Evolutionary conservation across 108 stramenopile genomes (phyloP), one percentile per base, ranked within the genome.

Genomic region (Parietichytrium sp.): DNA sequence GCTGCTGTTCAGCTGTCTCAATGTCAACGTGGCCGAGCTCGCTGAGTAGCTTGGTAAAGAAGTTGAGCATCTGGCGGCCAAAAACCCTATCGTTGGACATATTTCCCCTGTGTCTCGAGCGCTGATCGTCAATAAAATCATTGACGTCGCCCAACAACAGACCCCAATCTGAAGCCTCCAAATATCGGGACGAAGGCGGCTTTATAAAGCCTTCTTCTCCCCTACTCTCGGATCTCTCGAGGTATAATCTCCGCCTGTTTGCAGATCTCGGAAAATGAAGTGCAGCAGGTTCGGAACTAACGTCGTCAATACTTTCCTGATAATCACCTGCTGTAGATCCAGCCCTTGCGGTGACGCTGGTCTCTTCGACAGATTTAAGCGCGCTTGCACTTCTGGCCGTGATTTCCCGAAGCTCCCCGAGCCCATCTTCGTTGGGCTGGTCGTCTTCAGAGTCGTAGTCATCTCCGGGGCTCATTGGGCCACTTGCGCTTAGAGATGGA

Each of bases 61-160:
- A 72, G 33, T 72, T 72, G 38, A 72, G 36, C 61, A 72, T 72
- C 20, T 42, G 61, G 20, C 61, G 61, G 6, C 61, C 61, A 45
- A 72, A 72, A 42, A 45, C 61, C 10, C 61, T 33, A 20, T 72
- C 61, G n/a, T 33, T 45, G 6, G 61, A 45, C 16, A 42, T 45
- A n/a, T 31, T n/a, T n/a, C 20, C 42, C 10, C 61, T 12, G 20
- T 42, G 33, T 27, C 45, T 33, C 20, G 20, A 33, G 10, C 61
- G 61, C 38, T 42, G 45, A 42, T 72, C 61, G 38, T 25, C 6
- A 72, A 72, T 42, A 72, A 72, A 72, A 33, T 72, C 61, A 42
- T 72, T 23, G 45, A 72, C 45, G 42, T 72, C 61, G 2, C 45
- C 61, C 61, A 72, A 10, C 16, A 72, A 42, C 10, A 72, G 36